Base-by-base conservation (phyloP, 2,329 filamentous ascomycete species). In the Parascedosporium putredinis region DNA sequence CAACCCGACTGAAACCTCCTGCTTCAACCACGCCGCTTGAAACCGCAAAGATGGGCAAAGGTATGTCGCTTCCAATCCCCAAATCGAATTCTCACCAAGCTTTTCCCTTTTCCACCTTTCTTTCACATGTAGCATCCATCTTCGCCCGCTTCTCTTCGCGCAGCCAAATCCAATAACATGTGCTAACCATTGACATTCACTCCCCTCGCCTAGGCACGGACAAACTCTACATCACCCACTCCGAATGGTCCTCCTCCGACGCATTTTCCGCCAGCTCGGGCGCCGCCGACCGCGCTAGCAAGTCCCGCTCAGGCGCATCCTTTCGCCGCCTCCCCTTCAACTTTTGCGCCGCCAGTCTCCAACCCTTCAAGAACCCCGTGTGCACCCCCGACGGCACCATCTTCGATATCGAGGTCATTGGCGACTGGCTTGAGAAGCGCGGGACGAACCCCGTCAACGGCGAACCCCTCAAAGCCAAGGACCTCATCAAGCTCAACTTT, bases 251-350 rank as follows among this genome's bases (percentile, higher is more conserved):
- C 6, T 95, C 89, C 5, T 81, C 84, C 45, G 90, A 96, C 66
- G 83, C 88, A 52, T 96, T 87, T 68, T 86, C 86, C 27, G 88
- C 89, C 57, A 90, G 83, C 63, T 83, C 78, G 24, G 86, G 86
- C 58, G 75, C 83, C 50, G 81, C 81, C 20, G 38, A 10, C 16
- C 10, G 20, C 58, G 79, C 84, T 51, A 64, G 76, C 62, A 64
- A 82, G 69, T 66, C 75, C 65, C 64, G 75, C 45, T 67, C 67
- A 20, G 78, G 79, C 55, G 57, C 57, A 44, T 49, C 53, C 45
- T 97, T 97, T 72, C 88, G 85, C 61, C 85, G 88, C 43, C 78
- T 98, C 1, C 93, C 94, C 25, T 98, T 94, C 78, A 97, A 96
- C 74, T 97, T 93, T 70, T 98, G 93, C 78, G 88, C 93, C 54